Percentiles rank a stretch among this genome's conserved stretches.
phyloP scores from a whole-genome alignment of 2,329 filamentous ascomycete genomes.

The Neodidymelliopsis sp. region DNA sequence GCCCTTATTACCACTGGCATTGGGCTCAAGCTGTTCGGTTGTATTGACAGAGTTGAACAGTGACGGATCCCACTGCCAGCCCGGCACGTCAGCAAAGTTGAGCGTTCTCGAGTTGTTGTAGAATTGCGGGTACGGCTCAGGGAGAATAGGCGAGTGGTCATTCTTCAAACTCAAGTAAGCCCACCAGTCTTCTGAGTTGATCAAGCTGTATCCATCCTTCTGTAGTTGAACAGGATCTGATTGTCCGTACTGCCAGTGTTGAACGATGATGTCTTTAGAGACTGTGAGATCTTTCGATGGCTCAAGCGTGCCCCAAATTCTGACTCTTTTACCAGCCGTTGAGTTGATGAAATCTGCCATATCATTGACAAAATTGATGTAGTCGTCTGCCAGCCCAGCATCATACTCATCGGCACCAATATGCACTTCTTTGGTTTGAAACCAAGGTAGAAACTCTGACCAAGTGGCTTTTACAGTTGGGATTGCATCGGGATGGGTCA shows the following conservation, averaged over 20 bases:
- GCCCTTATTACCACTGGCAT: conserved; percentile 43
- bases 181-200: conserved; percentile 62
- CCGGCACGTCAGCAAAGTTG: conserved; percentile 53
- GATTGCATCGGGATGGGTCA: conserved; percentile 46
- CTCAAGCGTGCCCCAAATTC: conserved; percentile 55
- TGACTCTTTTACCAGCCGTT: conserved; percentile 40
- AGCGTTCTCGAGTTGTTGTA: conserved; percentile 55
- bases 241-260: conserved; percentile 60
- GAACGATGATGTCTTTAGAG: conserved; percentile 51
- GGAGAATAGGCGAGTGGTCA: conserved; percentile 57
- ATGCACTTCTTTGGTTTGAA: conserved; percentile 48
- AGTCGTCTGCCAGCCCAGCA: conserved; percentile 43
- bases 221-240: conserved; percentile 55
- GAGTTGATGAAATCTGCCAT: conserved; percentile 44
- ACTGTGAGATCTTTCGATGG: conserved; percentile 51
- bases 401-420: conserved; percentile 51
- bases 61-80: conserved; percentile 58
- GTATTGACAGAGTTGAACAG: conserved; percentile 55
- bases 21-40: conserved; percentile 48
- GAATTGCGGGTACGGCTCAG: conserved; percentile 57
- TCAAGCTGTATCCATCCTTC: conserved; percentile 47
- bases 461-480: conserved; percentile 49
- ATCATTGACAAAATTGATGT: conserved; percentile 49
- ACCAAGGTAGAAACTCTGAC: conserved; percentile 50
- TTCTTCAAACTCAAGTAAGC: conserved; percentile 65